phyloP scores from a whole-genome alignment of 2,329 filamentous ascomycete species.

The Thielaviopsis populi region DNA sequence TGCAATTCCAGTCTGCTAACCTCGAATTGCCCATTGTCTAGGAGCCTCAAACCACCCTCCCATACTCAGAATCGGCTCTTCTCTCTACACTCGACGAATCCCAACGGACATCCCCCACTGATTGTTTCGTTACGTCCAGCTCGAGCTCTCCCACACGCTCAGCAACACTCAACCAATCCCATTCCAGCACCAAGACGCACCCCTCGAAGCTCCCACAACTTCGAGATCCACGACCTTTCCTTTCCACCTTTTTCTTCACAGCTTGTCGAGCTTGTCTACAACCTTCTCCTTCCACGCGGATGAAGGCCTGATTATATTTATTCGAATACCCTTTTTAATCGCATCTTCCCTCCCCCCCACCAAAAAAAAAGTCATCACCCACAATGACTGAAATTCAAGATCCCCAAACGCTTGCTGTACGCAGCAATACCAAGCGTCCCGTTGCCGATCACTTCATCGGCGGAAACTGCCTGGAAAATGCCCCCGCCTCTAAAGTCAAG shows the following conservation, averaged over 20 bases:
- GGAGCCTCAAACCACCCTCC: background rate
- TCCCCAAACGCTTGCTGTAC: conserved; percentile 34
- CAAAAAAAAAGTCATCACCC: conserved; percentile 17
- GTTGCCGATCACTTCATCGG: conserved; percentile 92
- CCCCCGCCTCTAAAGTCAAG: conserved; percentile 74
- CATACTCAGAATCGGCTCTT: background rate
- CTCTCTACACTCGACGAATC: conserved; percentile 9
- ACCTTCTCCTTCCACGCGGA: conserved; percentile 12
- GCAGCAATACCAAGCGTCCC: conserved; percentile 46
- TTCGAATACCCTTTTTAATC: conserved; percentile 9
- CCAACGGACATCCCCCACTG: conserved; percentile 16
- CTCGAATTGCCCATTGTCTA: conserved; percentile 4
- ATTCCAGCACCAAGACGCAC: background rate
- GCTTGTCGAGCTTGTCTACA: conserved; percentile 3
- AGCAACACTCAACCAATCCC: conserved; percentile 10
- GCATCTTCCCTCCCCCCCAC: conserved; percentile 3
- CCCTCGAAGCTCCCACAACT: conserved; percentile 16
- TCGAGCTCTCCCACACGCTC: conserved; percentile 6
- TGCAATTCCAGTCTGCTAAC: background rate
- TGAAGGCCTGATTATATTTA: conserved; percentile 3
- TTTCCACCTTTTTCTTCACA: background rate
- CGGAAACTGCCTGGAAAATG: conserved; percentile 73
- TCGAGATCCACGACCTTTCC: conserved; percentile 6
- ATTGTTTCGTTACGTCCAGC: conserved; percentile 13
- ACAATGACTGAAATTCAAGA: conserved; percentile 36